Base-by-base conservation (phyloP, 139 green algal genomes). In the Volvox africanus region DNA sequence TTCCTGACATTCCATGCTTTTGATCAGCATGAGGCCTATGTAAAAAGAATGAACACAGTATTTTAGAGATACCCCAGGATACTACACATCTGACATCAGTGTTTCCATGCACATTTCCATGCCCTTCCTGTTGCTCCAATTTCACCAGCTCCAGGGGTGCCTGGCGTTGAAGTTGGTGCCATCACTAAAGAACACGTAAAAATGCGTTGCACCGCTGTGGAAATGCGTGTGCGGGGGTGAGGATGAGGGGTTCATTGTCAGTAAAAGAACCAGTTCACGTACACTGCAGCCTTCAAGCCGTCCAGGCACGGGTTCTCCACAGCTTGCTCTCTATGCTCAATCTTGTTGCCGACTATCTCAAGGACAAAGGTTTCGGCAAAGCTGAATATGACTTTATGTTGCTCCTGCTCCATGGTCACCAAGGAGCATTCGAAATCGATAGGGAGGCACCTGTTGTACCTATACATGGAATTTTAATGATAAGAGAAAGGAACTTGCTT, bases 201-300 rank as follows among this genome's bases (percentile, higher is more conserved):
- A 86, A 1, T 44, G 22, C 80, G 80, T 86, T 11, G 80, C 80
- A 73, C 80, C 80, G 80, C 80, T 86, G n/a, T n/a, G 36, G 2
- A 1, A 86, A 44, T 73, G 50, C 80, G 55, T 73, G 50, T 73
- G 80, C 80, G 80, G 44, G 16, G 24, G 80, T 84, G 33, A 84
- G 36, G 37, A 84, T 68, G 78, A 35, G 21, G 37, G 78, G 78
- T 35, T 68, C 37, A 36, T 26, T 68, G 78, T 71, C 80, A n/a
- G 55, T 86, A 86, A 30, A 73, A 86, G 55, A 86, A 86, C 11
- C 80, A 44, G 80, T 86, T 86, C 22, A 86, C 44, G 80, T 26
- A 86, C 21, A 37, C 22, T 26, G 44, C 80, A 28, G 50, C 26
- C 80, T 73, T 28, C 37, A 82, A 26, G 76, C 24, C 76, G 33